Evolutionary conservation across 192 early-diverging fungal species (phyloP).

Genomic region (Spizellomyces sp.): DNA sequence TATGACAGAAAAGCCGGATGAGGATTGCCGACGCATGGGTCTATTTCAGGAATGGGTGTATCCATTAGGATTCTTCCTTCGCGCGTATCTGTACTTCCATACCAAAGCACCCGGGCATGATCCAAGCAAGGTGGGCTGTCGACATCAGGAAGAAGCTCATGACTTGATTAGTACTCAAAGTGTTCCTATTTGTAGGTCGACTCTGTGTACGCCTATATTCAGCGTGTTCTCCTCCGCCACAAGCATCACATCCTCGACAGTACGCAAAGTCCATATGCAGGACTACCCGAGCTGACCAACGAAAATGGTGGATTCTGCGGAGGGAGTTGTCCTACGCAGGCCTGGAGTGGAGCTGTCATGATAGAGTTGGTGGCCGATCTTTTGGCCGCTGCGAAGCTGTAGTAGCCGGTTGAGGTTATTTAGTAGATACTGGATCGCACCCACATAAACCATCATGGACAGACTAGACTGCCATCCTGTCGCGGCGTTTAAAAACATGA

Average conservation of each 20-base stretch:
- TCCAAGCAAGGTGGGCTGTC: constrained; percentile 14
- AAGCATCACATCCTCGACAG: constrained; percentile 72
- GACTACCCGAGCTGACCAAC: constrained; percentile 97
- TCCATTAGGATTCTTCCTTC: constrained; percentile 86
- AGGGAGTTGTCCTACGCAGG: constrained; percentile 90
- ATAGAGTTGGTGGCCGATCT: constrained; percentile 64
- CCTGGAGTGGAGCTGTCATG: constrained; percentile 83
- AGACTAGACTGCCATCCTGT: too few species aligned
- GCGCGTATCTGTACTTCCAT: constrained; percentile 78
- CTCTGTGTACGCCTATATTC: constrained; percentile 60
- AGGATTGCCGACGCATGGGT: not conserved
- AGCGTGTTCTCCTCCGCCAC: constrained; percentile 73
- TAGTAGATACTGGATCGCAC: too few species aligned
- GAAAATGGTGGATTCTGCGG: constrained; percentile 75
- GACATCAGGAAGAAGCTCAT: not conserved
- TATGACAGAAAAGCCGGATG: not conserved
- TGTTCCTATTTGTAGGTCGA: constrained; percentile 2
- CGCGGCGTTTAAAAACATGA: too few species aligned
- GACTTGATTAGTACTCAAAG: not conserved
- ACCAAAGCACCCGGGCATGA: constrained; percentile 37
- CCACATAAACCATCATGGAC: too few species aligned
- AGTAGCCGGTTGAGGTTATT: not conserved
- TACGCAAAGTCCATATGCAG: constrained; percentile 70
- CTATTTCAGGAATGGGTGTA: constrained; percentile 87
- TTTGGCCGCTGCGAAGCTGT: not conserved